phyloP scores from a whole-genome alignment of 225 moss, liverwort and hornwort species.

The Takakia lepidozioides region DNA sequence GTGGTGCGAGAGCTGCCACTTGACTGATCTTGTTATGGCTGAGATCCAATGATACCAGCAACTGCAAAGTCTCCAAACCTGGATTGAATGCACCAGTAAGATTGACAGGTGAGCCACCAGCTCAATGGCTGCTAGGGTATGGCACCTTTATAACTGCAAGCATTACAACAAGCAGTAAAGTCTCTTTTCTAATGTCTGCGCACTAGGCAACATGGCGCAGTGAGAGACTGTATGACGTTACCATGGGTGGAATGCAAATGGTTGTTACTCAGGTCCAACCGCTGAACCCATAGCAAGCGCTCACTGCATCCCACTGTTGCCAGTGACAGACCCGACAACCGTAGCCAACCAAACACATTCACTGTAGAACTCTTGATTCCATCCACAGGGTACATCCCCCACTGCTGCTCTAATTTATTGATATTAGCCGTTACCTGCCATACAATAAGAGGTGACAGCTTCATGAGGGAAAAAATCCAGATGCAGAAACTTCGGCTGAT shows the following conservation, averaged over 20 bases:
- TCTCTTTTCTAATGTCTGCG: background rate
- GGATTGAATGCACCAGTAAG: background rate
- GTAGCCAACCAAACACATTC: too few species aligned
- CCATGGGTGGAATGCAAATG: conserved; percentile 61
- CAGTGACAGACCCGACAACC: too few species aligned
- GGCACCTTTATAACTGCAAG: background rate
- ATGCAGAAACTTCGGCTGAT: too few species aligned
- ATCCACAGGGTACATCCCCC: too few species aligned
- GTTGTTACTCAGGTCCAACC: conserved; percentile 68
- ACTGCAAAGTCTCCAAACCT: conserved; percentile 75
- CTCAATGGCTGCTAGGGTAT: too few species aligned
- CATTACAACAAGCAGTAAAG: background rate
- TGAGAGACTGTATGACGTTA: conserved; percentile 7
- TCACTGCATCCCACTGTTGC: conserved; percentile 46
- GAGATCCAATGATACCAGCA: conserved; percentile 47
- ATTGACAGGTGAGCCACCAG: too few species aligned
- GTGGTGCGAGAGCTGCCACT: conserved; percentile 57
- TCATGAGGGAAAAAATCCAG: too few species aligned
- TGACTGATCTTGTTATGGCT: conserved; percentile 55
- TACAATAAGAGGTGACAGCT: too few species aligned
- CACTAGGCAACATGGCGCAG: background rate
- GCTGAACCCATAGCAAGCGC: conserved; percentile 61
- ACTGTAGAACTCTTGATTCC: too few species aligned
- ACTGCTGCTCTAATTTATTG: too few species aligned
- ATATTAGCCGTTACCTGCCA: too few species aligned